Evolutionary conservation across 2,329 filamentous ascomycete genomes (phyloP), one percentile per base, ranked within the genome.

Genomic region (Aureobasidium sp.): DNA sequence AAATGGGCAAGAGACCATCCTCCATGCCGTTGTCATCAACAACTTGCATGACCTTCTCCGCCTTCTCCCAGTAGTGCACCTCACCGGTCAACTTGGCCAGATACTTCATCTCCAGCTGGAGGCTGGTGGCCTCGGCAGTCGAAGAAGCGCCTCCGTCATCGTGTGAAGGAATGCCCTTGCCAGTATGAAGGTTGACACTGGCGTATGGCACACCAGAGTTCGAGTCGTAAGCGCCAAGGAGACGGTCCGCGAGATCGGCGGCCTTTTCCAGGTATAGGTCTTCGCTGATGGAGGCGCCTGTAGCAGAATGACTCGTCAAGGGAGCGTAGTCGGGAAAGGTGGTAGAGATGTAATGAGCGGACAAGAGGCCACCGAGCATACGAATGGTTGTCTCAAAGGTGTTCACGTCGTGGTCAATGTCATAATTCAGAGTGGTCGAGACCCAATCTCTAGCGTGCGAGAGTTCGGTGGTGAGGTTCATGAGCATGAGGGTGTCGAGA

Each of bases 331-430:
- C 71, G 0, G 90, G 89, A 60, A 85, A 91, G 52, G 81, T 79
- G 21, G 81, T 93, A 19, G 90, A 91, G n/a, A 98, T 77, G 69
- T 97, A 97, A 68, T 98, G 90, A 8, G 93, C 93, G 1, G 90
- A 90, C 29, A 98, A 76, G 37, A 98, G 75, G 10, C 93, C 93
- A 14, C 93, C 93, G 45, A 98, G 76, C 90, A 97, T 97, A 49
- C 93, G 86, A 62, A 97, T 97, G 0, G 91, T 97, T 6, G 91
- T 97, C 73, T 98, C 93, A 62, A 97, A 98, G 0, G 90, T 96
- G 68, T 90, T 97, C 53, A 98, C 91, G 66, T 96, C 89, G 67
- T 96, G 90, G 63, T 96, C 79, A 68, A 95, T 89, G 56, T 96
- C 84, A 71, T 94, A 97, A 10, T 83, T 84, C 58, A 97, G 71